These are phyloP conservation scores for Potentilla sterilis DNA, from an alignment of 306 rosid genomes.

Conservation along the genomic window DNA sequence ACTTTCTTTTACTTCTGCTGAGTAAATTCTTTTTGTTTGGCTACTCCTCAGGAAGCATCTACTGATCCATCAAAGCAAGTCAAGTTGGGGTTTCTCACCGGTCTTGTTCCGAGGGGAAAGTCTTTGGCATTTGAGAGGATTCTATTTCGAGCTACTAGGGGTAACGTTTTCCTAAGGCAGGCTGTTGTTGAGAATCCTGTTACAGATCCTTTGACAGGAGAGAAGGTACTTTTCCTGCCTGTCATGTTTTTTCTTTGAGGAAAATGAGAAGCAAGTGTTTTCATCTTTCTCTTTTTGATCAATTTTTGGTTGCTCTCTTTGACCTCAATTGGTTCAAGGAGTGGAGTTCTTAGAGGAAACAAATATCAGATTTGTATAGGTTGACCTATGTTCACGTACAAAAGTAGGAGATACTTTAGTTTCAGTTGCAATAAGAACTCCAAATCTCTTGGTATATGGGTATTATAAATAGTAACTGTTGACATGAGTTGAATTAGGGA, in stretches of 20 bases:
- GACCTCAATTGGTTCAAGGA: neutral
- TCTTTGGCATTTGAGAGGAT: conserved; percentile 64
- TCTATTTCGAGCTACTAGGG: conserved; percentile 63
- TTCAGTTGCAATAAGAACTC: neutral
- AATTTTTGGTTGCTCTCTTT: neutral
- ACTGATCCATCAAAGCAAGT: conserved; percentile 60
- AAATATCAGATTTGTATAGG: too few species aligned
- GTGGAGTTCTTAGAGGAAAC: neutral
- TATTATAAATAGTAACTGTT: neutral
- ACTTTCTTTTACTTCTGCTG: conserved; percentile 12
- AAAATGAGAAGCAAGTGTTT: conserved; percentile 4
- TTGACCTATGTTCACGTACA: neutral
- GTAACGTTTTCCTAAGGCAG: conserved; percentile 51
- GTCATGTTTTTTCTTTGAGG: neutral
- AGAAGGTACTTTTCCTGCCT: conserved; percentile 37
- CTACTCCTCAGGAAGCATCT: conserved; percentile 55
- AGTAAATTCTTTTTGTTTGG: conserved; percentile 26
- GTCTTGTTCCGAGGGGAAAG: conserved; percentile 55
- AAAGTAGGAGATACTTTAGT: neutral
- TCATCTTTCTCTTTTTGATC: neutral
- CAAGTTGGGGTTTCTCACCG: conserved; percentile 53
- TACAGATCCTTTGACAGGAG: conserved; percentile 53
- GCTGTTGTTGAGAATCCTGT: conserved; percentile 48
- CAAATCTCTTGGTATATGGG: neutral
- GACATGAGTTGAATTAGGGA: neutral